Base-by-base conservation (phyloP, 352 stramenopile species). In the Phytophthora hybrid region DNA sequence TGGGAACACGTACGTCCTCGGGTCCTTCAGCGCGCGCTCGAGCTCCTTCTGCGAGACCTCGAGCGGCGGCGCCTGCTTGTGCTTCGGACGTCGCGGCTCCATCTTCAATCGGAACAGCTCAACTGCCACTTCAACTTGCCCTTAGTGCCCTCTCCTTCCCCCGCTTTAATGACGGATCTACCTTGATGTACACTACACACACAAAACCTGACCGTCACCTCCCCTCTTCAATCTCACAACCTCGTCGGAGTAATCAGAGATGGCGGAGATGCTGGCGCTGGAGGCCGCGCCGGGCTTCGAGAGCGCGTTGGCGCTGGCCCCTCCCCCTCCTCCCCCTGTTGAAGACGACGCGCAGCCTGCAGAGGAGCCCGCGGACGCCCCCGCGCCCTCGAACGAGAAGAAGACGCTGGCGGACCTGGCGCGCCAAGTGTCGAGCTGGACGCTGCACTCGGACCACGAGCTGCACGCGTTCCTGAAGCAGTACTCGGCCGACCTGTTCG, bases 401-500 rank as follows among this genome's bases (percentile, higher is more conserved):
- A 89, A 87, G 58, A 87, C 80, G n/a, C 66, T 91, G 39, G 32
- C 71, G 13, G 80, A 84, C 44, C 53, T 89, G n/a, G 74, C 78
- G 10, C 66, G 71, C 7, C 78, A 93, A 53, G 79, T 84, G 58
- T 53, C 62, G 29, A 84, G 83, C 58, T 94, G 87, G 87, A 94
- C 87, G 73, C 74, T 94, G 32, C 87, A 94, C 63, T 89, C 86
- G 64, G 87, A 94, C 65, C 85, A 87, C 69, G 81, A 92, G 31
- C 68, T 94, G 29, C 85, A 94, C 67, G 55, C 79, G 56, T 92
- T 88, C 55, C 74, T 96, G 26, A 89, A 93, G 64, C 55, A 60
- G 6, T 77, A 94, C 77, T 96, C 89, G 31, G 54, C 79, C 0
- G 71, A 88, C 23, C 69, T 96, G 18, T 93, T 95, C 46, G 75